A percentile compares a stretch with the other conserved stretches of the same genome.
Evolutionary conservation across 768 basidiomycete genomes (phyloP).

Genomic region (Leucocoprinus sp.): DNA sequence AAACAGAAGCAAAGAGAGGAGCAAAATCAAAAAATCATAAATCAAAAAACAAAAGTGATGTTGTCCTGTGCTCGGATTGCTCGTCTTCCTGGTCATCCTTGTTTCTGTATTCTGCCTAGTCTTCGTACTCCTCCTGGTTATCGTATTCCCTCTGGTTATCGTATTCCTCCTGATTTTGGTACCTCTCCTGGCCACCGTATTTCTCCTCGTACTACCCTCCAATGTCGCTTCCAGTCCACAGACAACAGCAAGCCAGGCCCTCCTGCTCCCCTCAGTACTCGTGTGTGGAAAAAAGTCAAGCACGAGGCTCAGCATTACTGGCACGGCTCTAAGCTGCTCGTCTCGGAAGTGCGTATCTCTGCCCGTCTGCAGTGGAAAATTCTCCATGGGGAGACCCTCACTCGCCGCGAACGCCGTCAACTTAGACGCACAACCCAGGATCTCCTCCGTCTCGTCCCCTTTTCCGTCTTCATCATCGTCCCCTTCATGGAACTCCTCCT

Average conservation of each 20-base stretch:
- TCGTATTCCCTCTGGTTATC: no score
- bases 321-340: slow-evolving; percentile 91
- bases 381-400: slow-evolving; percentile 83
- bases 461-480: slow-evolving; percentile 89
- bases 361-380: slow-evolving; percentile 85
- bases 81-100: slow-evolving; percentile 29
- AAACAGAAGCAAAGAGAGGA: no score
- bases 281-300: slow-evolving; percentile 90
- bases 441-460: slow-evolving; percentile 86
- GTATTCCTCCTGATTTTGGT: no score
- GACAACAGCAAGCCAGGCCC: slow-evolving; percentile 39
- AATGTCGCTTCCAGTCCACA: slow-evolving; percentile 27
- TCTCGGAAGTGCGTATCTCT: slow-evolving; percentile 90
- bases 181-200: slow-evolving; percentile 20
- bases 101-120: no score
- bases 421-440: slow-evolving; percentile 91
- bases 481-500: slow-evolving; percentile 98
- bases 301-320: slow-evolving; percentile 96
- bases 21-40: no score
- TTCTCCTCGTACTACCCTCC: slow-evolving; percentile 17
- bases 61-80: slow-evolving; percentile 34
- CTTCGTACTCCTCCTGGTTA: no score
- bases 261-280: slow-evolving; percentile 41
- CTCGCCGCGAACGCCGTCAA: slow-evolving; percentile 90
- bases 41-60: no score